phyloP scores from a whole-genome alignment of 2,329 filamentous ascomycete genomes.

The Exserohilum turcica region DNA sequence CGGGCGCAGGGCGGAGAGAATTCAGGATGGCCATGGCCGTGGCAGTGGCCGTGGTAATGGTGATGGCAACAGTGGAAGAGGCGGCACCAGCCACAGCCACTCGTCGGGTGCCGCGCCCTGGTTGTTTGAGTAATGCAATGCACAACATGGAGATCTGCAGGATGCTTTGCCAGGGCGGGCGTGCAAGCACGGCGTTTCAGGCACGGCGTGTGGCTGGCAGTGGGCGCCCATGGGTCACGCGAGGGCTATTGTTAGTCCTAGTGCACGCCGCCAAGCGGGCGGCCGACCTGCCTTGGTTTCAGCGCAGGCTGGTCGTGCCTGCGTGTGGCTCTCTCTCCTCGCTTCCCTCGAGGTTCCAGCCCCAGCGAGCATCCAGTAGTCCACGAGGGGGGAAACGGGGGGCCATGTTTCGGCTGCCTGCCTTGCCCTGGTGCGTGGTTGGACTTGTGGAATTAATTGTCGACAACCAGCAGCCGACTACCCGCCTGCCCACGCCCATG shows the following conservation, averaged over 20 bases:
- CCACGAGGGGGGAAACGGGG: constrained; percentile 12
- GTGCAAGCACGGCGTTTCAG: background rate
- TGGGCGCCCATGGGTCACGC: background rate
- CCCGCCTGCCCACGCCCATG: no score
- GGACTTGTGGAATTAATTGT: constrained; percentile 19
- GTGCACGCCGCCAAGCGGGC: constrained; percentile 5
- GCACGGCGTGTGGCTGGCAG: background rate
- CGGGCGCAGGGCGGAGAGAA: no score
- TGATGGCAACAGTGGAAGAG: no score
- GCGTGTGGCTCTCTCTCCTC: constrained; percentile 11
- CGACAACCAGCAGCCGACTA: constrained; percentile 23
- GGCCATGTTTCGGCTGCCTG: constrained; percentile 4
- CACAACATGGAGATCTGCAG: background rate
- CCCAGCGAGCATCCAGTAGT: no score
- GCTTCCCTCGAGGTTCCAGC: constrained; percentile 15
- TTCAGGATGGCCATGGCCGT: no score
- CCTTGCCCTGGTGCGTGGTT: constrained; percentile 16
- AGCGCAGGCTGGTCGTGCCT: constrained; percentile 2
- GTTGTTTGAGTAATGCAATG: background rate
- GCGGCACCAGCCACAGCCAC: no score
- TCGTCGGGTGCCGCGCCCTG: no score
- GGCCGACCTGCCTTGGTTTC: constrained; percentile 8
- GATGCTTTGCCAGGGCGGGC: constrained; percentile 13
- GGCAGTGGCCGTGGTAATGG: no score
- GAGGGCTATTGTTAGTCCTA: constrained; percentile 14